Conservation (phyloP, 169 alveolate species). For the Plasmodium sp. region DNA sequence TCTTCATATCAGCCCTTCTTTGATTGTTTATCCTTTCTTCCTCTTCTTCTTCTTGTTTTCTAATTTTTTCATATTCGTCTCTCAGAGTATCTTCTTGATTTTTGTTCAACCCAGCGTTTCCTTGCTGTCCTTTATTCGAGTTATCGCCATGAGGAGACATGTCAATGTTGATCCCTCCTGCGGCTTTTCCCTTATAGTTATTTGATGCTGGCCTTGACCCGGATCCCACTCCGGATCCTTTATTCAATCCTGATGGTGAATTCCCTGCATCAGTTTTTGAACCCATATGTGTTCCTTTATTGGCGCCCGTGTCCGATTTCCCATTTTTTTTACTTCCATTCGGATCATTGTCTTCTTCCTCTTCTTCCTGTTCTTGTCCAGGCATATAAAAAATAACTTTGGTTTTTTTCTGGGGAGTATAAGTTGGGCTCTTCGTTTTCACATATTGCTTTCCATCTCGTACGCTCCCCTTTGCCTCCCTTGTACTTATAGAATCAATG, state of each 20-base stretch:
- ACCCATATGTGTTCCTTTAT: not conserved
- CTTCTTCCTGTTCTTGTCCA: not conserved
- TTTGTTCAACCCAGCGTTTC: constrained; percentile 10
- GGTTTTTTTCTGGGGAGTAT: constrained; percentile 8
- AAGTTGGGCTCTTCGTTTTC: constrained; percentile 46
- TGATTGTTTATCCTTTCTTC: constrained; percentile 32
- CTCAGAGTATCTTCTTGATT: constrained; percentile 23
- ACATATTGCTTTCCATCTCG: not conserved
- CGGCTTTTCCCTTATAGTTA: constrained; percentile 7
- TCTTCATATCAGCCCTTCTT: constrained; percentile 38
- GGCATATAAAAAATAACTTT: constrained; percentile 72
- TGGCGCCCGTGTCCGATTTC: not conserved
- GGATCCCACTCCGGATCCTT: constrained; percentile 37
- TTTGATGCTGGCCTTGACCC: constrained; percentile 9
- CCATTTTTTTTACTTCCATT: constrained; percentile 10
- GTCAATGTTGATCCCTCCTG: constrained; percentile 4
- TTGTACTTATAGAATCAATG: constrained; percentile 5
- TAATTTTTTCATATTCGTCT: constrained; percentile 39
- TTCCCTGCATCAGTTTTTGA: not conserved
- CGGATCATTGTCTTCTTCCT: not conserved
- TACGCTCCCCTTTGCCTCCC: not conserved
- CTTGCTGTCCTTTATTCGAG: not conserved
- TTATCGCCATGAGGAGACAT: constrained; percentile 4
- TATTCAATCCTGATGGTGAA: constrained; percentile 27
- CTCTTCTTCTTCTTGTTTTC: constrained; percentile 46